phyloP scores from a whole-genome alignment of 129 eudicot species.

The Cynara cardunculus region DNA sequence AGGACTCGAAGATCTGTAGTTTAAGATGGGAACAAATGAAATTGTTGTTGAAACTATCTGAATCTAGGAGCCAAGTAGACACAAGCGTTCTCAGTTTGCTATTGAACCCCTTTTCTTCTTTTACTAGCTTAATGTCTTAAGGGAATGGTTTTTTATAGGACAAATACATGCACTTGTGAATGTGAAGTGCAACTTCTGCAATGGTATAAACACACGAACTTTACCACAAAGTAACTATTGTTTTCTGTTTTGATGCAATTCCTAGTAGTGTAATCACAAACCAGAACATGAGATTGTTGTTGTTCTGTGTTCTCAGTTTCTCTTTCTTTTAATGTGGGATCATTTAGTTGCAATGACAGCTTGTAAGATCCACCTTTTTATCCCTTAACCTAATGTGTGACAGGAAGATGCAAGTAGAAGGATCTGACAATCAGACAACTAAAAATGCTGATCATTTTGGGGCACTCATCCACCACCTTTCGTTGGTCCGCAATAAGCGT shows the following conservation, averaged over 20 bases:
- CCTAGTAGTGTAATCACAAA: too few species aligned
- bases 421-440: slow-evolving; percentile 46
- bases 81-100: neutral
- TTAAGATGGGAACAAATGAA: neutral
- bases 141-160: neutral
- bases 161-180: neutral
- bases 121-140: neutral
- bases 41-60: neutral
- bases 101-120: neutral
- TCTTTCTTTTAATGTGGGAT: neutral
- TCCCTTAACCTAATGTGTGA: neutral
- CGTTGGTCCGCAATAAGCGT: slow-evolving; percentile 92
- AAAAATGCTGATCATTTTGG: slow-evolving; percentile 82
- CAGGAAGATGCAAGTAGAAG: slow-evolving; percentile 71
- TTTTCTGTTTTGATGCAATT: too few species aligned
- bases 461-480: slow-evolving; percentile 86
- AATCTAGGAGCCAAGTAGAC: neutral
- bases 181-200: too few species aligned
- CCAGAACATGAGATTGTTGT: too few species aligned
- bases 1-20: neutral
- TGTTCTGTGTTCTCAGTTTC: too few species aligned
- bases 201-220: too few species aligned
- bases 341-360: neutral
- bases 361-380: neutral
- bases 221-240: too few species aligned